Base-by-base conservation (phyloP, 177 flowering plant species). In the Telopea speciosissima region DNA sequence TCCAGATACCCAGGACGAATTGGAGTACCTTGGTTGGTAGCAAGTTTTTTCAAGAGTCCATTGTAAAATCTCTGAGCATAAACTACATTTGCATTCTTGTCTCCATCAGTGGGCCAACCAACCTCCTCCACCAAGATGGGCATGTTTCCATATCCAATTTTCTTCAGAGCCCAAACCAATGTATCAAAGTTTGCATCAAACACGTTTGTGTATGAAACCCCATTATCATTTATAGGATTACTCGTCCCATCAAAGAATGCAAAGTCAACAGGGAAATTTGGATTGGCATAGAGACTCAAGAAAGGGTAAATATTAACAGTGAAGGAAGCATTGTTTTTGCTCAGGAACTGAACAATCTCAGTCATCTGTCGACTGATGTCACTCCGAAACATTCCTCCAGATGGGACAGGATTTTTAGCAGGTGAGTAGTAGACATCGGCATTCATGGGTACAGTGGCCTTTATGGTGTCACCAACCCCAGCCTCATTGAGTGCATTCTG, bases 161-260 rank as follows among this genome's bases (percentile, higher is more conserved):
- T 77, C 68, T 64, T 80, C 4, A 80, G 40, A 61, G 83, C 73
- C 11, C 75, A 66, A 49, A 78, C 83, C 78, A 80, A 73, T 0
- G 83, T 80, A 68, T 80, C 83, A 61, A 80, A 75, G 28, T 80
- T 80, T 65, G 83, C 83, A 66, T 80, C 83, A 71, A 80, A 80
- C 21, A 80, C 83, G 65, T 80, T 80, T 9, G 71, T 73, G 67
- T 80, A 80, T 23, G 13, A 25, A 66, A 68, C 31, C 62, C 79
- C 83, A 68, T 73, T 75, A 63, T 80, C 83, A 5, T 7, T 25
- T 24, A 78, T 31, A 24, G 83, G 76, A 31, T 2, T 73, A 26
- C 67, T 63, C n/a, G n/a, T 76, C 2, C 83, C 83, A 33, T 80
- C 83, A 63, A 80, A 80, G 77, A 78, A 80, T 24, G 83, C 83